phyloP scores from a whole-genome alignment of 441 rosid genomes.

The Adansonia gregorii region DNA sequence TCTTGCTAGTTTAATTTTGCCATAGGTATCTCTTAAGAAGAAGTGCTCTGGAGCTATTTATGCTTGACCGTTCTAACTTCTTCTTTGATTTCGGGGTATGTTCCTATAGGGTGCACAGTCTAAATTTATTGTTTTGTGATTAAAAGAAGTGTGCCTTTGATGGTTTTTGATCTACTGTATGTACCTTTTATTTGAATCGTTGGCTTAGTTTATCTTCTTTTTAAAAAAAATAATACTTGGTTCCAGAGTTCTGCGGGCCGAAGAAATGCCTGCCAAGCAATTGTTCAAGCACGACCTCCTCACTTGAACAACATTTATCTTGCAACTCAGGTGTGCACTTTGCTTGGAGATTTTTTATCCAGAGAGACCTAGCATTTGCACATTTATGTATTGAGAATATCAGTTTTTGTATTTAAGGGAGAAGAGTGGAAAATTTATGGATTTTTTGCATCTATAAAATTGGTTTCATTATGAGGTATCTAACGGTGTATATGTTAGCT shows the following conservation, averaged over 20 bases:
- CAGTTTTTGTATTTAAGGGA: background rate
- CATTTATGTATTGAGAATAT: background rate
- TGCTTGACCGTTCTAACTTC: constrained; percentile 96
- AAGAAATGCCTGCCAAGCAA: constrained; percentile 92
- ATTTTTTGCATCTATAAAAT: background rate
- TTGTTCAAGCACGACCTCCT: constrained; percentile 89
- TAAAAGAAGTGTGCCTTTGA: constrained; percentile 13
- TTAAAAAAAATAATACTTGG: constrained; percentile 16
- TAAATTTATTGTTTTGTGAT: constrained; percentile 16
- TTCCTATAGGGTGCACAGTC: constrained; percentile 26
- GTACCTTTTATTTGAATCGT: constrained; percentile 27
- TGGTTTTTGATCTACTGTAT: constrained; percentile 26
- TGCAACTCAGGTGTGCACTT: constrained; percentile 87
- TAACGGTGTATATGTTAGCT: background rate
- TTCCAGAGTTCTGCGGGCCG: constrained; percentile 82
- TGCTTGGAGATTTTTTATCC: constrained; percentile 19
- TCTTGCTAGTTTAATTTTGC: constrained; percentile 27
- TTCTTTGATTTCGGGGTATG: constrained; percentile 98
- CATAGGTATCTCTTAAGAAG: constrained; percentile 91
- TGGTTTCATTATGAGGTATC: background rate
- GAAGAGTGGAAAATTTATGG: constrained; percentile 4
- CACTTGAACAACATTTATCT: constrained; percentile 88
- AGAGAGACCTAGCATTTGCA: background rate
- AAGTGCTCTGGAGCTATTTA: constrained; percentile 96
- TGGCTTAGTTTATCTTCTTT: background rate